Evolutionary conservation across 2,329 filamentous ascomycete genomes (phyloP), one percentile per base, ranked within the genome.

Genomic region (Aotearoamyces nothofagi): DNA sequence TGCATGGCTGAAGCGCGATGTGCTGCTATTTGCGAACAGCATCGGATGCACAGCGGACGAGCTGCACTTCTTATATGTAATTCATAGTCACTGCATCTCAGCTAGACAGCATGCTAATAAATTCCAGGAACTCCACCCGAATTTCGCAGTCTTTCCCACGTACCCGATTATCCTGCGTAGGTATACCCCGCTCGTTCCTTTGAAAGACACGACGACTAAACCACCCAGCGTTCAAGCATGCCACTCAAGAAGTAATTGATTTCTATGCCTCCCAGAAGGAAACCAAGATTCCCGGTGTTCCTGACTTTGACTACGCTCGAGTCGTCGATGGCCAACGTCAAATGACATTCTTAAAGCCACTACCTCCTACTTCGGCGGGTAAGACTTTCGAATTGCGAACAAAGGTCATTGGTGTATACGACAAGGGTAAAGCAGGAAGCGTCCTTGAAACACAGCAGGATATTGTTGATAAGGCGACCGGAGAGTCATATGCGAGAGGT

Each of bases 31-130:
- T 53, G 84, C 86, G 43, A 78, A 78, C 55, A 87, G 78, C 57
- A 87, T 94, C 51, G 86, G 86, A 32, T 75, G 67, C 49, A 87
- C 71, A 9, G 66, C 67, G n/a, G 75, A 92, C 43, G 86, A 94
- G 62, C 70, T 93, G 47, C 83, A 93, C 51, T 92, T 87, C 51
- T 74, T 93, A 57, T 94, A 84, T 46, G 83, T 90, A 63, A 35
- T 68, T 48, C 20, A 15, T 26, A 22, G 9, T 6, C 13, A 22
- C 16, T 13, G 13, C 15, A 15, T 17, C 30, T 35, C 28, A 15
- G n/a, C 24, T 39, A 30, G 26, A 13, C 19, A n/a, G n/a, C 3
- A 17, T 31, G n/a, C 25, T 22, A 13, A 5, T 26, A n/a, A 15
- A 30, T 17, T 27, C 1, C 39, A 87, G 81, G 86, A 94, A 57